phyloP scores from a whole-genome alignment of 768 basidiomycete species.

The Lactarius deliciosus region DNA sequence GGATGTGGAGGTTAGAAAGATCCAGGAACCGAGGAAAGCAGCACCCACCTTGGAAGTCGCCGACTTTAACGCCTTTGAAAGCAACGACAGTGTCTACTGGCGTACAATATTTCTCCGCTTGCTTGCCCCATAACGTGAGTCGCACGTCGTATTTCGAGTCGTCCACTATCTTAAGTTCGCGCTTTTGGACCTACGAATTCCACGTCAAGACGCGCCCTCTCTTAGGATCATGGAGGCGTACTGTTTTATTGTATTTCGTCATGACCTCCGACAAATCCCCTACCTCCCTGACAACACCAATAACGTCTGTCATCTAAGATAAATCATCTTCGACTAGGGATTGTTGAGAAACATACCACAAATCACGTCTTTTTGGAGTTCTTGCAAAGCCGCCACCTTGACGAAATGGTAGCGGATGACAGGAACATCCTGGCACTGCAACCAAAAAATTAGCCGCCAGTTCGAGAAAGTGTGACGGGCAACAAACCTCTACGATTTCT shows the following conservation, averaged over 20 bases:
- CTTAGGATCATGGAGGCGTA: slow-evolving; percentile 13
- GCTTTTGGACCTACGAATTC: slow-evolving; percentile 67
- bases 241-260: slow-evolving; percentile 72
- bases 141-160: slow-evolving; percentile 73
- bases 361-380: slow-evolving; percentile 71
- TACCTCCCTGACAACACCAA: slow-evolving; percentile 82
- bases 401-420: slow-evolving; percentile 84
- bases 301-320: slow-evolving; percentile 62
- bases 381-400: slow-evolving; percentile 58
- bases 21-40: slow-evolving; percentile 9
- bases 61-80: slow-evolving; percentile 91
- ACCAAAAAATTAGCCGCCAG: background rate
- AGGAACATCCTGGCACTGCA: slow-evolving; percentile 87
- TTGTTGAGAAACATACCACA: slow-evolving; percentile 56
- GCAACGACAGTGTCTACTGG: slow-evolving; percentile 73
- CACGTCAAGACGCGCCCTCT: background rate
- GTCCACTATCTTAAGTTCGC: slow-evolving; percentile 89
- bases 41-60: slow-evolving; percentile 78
- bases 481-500: slow-evolving; percentile 76
- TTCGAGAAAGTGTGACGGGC: slow-evolving; percentile 3
- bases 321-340: background rate
- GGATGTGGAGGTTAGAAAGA: slow-evolving; percentile 19
- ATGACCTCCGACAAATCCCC: slow-evolving; percentile 66
- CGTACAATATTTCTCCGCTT: slow-evolving; percentile 74
- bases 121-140: slow-evolving; percentile 93